phyloP scores from a whole-genome alignment of 345 rosid genomes.

The Stellera chamaejasme region DNA sequence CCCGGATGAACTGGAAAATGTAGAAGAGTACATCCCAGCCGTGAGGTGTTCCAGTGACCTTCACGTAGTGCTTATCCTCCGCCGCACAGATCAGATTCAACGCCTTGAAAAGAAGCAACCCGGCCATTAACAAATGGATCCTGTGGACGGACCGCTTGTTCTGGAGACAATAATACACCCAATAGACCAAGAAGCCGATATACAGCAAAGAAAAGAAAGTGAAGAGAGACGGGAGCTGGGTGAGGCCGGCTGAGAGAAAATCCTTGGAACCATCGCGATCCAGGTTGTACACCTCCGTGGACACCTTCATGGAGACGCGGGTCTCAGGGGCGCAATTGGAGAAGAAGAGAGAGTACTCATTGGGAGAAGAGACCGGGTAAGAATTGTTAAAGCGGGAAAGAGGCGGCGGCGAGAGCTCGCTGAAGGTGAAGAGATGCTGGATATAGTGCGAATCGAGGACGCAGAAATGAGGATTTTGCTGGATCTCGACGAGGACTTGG shows the following conservation, averaged over 20 bases:
- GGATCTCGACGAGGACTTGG: slow-evolving; percentile 77
- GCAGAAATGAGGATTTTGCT: slow-evolving; percentile 70
- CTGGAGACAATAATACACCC: slow-evolving; percentile 47
- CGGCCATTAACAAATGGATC: slow-evolving; percentile 84
- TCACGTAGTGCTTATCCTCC: slow-evolving; percentile 77
- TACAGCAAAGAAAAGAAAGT: slow-evolving; percentile 49
- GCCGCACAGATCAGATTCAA: slow-evolving; percentile 87
- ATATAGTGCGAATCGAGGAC: slow-evolving; percentile 74
- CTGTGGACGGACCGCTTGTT: slow-evolving; percentile 59
- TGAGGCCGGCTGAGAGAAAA: slow-evolving; percentile 70
- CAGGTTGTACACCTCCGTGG: slow-evolving; percentile 63
- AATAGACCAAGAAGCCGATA: slow-evolving; percentile 43
- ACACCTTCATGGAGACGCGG: slow-evolving; percentile 72
- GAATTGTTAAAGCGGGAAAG: slow-evolving; percentile 49
- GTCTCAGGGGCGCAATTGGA: slow-evolving; percentile 81
- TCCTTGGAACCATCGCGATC: slow-evolving; percentile 54
- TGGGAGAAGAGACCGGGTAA: slow-evolving; percentile 58
- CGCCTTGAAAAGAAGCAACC: slow-evolving; percentile 70
- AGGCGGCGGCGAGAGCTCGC: slow-evolving; percentile 79
- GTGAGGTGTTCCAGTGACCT: slow-evolving; percentile 89
- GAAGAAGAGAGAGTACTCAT: slow-evolving; percentile 86
- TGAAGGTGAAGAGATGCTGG: slow-evolving; percentile 55
- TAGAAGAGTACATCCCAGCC: slow-evolving; percentile 95
- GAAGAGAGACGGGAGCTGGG: slow-evolving; percentile 65
- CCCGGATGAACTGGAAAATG: slow-evolving; percentile 82